phyloP scores from a whole-genome alignment of 345 rosid species.

The Populus ilicifolia region DNA sequence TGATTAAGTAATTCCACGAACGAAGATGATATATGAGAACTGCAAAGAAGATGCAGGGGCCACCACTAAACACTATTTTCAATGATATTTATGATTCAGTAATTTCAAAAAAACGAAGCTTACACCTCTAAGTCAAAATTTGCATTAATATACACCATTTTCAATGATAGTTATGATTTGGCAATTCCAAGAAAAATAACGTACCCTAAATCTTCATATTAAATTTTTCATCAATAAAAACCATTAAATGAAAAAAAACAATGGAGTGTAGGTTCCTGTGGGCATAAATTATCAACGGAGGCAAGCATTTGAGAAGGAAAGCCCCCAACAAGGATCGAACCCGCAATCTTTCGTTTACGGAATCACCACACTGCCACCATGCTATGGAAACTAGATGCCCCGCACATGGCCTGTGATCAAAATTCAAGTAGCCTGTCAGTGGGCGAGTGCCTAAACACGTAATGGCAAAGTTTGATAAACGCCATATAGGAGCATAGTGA shows the following conservation, averaged over 20 bases:
- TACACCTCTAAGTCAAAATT: too few species aligned
- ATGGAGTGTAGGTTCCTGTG: neutral
- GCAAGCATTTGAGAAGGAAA: neutral
- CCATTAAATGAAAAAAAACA: neutral
- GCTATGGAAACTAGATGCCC: slow-evolving; percentile 42
- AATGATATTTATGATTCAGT: neutral
- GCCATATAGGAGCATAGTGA: neutral
- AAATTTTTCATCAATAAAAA: neutral
- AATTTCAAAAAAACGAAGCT: neutral
- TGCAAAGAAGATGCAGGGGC: neutral
- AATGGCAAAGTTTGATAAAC: too few species aligned
- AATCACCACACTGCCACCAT: slow-evolving; percentile 99
- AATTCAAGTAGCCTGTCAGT: too few species aligned
- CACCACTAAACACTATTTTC: neutral
- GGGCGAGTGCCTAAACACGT: neutral
- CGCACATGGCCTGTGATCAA: too few species aligned
- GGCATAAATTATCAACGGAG: neutral
- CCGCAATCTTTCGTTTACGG: slow-evolving; percentile 99
- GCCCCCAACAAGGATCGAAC: slow-evolving; percentile 74
- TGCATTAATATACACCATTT: neutral
- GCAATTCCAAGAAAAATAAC: neutral
- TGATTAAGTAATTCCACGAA: too few species aligned
- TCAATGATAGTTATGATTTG: neutral
- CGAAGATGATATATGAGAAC: too few species aligned
- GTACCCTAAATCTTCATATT: neutral